These are phyloP conservation scores for Neurospora sp. DNA, from an alignment of 495 filamentous ascomycete genomes.

Conservation along the genomic window DNA sequence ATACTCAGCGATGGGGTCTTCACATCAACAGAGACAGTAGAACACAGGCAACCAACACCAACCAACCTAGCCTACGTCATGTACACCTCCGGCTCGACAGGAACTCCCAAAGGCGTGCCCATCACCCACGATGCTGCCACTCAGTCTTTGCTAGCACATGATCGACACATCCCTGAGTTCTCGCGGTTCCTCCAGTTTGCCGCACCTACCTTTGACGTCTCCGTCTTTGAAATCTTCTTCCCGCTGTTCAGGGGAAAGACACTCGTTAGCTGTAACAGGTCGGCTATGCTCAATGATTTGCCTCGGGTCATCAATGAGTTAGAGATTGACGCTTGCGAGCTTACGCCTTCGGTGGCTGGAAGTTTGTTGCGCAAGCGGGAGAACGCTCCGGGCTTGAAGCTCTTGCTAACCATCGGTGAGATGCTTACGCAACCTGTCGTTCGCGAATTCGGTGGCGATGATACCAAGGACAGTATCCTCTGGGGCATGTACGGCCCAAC, in stretches of 20 bases:
- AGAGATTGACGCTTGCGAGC: conserved; percentile 67
- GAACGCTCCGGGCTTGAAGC: conserved; percentile 49
- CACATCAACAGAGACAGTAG: neutral
- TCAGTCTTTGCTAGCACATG: conserved; percentile 68
- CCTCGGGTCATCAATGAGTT: conserved; percentile 50
- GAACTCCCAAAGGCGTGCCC: conserved; percentile 76
- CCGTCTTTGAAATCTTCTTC: conserved; percentile 84
- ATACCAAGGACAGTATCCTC: conserved; percentile 41
- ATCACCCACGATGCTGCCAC: conserved; percentile 68
- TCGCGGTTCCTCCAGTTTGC: conserved; percentile 78
- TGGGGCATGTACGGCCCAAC: conserved; percentile 86
- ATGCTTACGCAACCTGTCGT: conserved; percentile 69
- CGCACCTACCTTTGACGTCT: conserved; percentile 80
- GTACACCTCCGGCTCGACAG: conserved; percentile 86
- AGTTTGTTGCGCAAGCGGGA: conserved; percentile 52
- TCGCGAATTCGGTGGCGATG: conserved; percentile 55
- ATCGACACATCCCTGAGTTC: conserved; percentile 61
- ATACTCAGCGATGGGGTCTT: conserved; percentile 11
- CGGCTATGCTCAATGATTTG: conserved; percentile 59
- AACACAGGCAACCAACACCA: conserved; percentile 9
- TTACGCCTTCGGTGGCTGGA: conserved; percentile 72
- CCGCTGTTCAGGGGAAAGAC: conserved; percentile 60
- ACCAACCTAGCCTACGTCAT: conserved; percentile 70
- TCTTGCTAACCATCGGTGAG: conserved; percentile 77
- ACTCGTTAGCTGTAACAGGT: conserved; percentile 56